A percentile compares a stretch with the other conserved stretches of the same genome.
phyloP scores from a whole-genome alignment of 768 basidiomycete species.

The Nidularia sp. region DNA sequence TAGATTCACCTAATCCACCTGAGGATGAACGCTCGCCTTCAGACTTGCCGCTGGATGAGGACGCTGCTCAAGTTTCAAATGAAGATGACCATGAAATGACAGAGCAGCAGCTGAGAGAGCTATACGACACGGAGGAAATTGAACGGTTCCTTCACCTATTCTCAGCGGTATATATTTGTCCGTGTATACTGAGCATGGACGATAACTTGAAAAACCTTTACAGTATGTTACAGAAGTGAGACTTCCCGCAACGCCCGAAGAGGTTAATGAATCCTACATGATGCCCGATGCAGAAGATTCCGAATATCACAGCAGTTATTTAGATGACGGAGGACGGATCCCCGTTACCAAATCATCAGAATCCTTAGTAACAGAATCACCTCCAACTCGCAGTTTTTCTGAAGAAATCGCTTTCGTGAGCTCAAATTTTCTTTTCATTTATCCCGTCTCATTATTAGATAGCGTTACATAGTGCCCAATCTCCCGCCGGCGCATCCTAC shows the following conservation, averaged over 20 bases:
- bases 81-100: constrained; percentile 27
- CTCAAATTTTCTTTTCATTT: not conserved
- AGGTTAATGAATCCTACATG: not conserved
- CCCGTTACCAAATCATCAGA: not conserved
- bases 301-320: no score
- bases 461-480: constrained; percentile 39
- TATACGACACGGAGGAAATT: constrained; percentile 65
- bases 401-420: constrained; percentile 23
- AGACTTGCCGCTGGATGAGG: constrained; percentile 1
- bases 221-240: constrained; percentile 63
- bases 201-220: not conserved
- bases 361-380: not conserved
- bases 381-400: constrained; percentile 8
- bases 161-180: constrained; percentile 41
- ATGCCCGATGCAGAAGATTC: no score
- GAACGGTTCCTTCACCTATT: constrained; percentile 59
- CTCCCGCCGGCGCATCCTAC: constrained; percentile 37
- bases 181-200: not conserved
- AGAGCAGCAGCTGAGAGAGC: constrained; percentile 49
- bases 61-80: not conserved
- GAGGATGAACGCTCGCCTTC: constrained; percentile 4
- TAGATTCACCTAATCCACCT: no score
- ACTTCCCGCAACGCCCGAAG: constrained; percentile 15
- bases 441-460: not conserved
- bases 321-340: not conserved